Evolutionary conservation across 306 rosid species (phyloP).

Genomic region (Castanopsis chinensis): DNA sequence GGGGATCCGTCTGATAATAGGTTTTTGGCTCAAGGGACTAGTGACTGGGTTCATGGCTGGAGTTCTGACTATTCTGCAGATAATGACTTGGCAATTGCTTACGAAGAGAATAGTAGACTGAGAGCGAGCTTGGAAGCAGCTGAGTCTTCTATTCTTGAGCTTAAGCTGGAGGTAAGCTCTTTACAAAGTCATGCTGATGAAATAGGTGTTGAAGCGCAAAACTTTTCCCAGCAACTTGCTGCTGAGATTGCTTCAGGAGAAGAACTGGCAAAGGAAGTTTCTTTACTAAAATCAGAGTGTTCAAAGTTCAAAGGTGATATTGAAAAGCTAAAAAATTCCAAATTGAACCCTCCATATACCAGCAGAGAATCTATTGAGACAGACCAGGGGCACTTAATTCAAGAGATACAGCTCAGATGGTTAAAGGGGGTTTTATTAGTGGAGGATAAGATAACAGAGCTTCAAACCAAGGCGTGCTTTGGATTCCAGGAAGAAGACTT

Average conservation of each 20-base stretch:
- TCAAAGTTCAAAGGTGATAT: slow-evolving; percentile 72
- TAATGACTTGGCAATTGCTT: slow-evolving; percentile 53
- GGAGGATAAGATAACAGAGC: slow-evolving; percentile 79
- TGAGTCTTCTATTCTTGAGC: slow-evolving; percentile 72
- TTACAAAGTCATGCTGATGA: slow-evolving; percentile 76
- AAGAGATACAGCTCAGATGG: slow-evolving; percentile 62
- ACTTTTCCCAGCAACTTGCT: slow-evolving; percentile 62
- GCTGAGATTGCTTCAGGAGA: slow-evolving; percentile 82
- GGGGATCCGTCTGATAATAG: slow-evolving; percentile 53
- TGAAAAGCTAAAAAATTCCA: slow-evolving; percentile 49
- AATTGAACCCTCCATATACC: slow-evolving; percentile 41
- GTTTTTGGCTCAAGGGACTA: slow-evolving; percentile 46
- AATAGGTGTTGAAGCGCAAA: slow-evolving; percentile 63
- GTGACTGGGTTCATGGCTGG: slow-evolving; percentile 79
- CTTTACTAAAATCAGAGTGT: slow-evolving; percentile 69
- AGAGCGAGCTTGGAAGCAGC: slow-evolving; percentile 70
- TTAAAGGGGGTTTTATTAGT: slow-evolving; percentile 59
- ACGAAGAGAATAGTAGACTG: slow-evolving; percentile 65
- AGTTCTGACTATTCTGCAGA: slow-evolving; percentile 59
- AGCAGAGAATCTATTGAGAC: slow-evolving; percentile 40
- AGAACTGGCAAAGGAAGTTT: slow-evolving; percentile 68
- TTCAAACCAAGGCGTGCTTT: slow-evolving; percentile 59
- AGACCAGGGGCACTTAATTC: slow-evolving; percentile 39
- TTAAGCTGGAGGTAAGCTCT: slow-evolving; percentile 63
- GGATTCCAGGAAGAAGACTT: slow-evolving; percentile 70